phyloP scores from a whole-genome alignment of 148 eudicot genomes.

The Silene conica region DNA sequence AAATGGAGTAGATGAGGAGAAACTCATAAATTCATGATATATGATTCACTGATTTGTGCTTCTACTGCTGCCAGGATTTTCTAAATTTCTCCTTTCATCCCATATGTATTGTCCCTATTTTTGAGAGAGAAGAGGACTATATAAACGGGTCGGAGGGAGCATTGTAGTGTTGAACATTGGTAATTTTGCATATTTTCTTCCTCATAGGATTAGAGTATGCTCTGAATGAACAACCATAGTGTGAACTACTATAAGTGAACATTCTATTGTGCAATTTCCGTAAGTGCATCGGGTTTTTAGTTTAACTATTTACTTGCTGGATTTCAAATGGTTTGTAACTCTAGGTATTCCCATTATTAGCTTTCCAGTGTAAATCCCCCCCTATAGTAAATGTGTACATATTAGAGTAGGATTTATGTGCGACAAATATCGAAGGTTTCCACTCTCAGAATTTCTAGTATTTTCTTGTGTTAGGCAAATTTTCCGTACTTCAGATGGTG shows the following conservation, averaged over 20 bases:
- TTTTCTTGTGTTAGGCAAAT: slow-evolving; percentile 49
- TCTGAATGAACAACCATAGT: slow-evolving; percentile 1
- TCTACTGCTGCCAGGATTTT: background rate
- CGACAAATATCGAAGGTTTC: background rate
- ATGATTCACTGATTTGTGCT: background rate
- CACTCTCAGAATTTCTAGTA: slow-evolving; percentile 1
- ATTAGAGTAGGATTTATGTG: background rate
- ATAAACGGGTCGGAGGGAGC: background rate
- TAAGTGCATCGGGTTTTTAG: background rate
- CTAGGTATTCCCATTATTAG: background rate
- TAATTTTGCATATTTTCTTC: background rate
- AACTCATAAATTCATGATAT: background rate
- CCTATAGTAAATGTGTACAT: background rate
- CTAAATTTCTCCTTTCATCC: too few species aligned
- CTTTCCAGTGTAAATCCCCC: too few species aligned
- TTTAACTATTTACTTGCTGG: background rate
- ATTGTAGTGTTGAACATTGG: background rate
- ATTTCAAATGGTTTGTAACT: background rate
- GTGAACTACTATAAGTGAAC: background rate
- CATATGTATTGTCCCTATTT: too few species aligned
- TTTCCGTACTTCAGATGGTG: slow-evolving; percentile 81
- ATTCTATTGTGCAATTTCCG: background rate
- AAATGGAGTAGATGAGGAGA: background rate
- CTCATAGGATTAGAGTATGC: background rate
- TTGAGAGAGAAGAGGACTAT: background rate